phyloP scores from a whole-genome alignment of 2,329 filamentous ascomycete genomes.

The Neospermospora avenae region DNA sequence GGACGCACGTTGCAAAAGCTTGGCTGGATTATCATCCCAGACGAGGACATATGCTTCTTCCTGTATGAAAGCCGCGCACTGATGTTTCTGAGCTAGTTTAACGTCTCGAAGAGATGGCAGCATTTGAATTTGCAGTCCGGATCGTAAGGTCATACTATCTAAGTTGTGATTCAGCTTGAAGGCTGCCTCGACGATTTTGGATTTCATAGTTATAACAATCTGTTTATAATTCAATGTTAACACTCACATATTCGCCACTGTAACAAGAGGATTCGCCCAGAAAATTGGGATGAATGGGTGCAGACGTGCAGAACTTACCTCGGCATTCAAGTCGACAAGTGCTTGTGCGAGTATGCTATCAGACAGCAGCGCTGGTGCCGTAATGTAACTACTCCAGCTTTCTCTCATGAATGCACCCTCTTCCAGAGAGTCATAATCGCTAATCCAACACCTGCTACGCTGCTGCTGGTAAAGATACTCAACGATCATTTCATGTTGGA shows the following conservation, averaged over 20 bases:
- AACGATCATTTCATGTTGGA: constrained; percentile 16
- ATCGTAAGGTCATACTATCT: constrained; percentile 72
- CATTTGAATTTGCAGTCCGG: constrained; percentile 74
- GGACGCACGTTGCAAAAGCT: constrained; percentile 65
- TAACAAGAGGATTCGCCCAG: neutral
- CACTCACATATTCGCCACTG: constrained; percentile 11
- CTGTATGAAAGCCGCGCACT: constrained; percentile 76
- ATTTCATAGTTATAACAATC: constrained; percentile 79
- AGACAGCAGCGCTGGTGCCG: constrained; percentile 9
- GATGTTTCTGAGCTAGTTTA: constrained; percentile 68
- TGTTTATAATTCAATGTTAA: constrained; percentile 34
- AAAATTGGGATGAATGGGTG: neutral
- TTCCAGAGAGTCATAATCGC: constrained; percentile 1
- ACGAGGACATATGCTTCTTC: constrained; percentile 69
- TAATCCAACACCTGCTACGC: constrained; percentile 15
- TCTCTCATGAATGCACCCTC: constrained; percentile 14
- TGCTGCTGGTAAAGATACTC: constrained; percentile 16
- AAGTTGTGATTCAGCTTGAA: constrained; percentile 67
- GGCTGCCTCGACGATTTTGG: constrained; percentile 74
- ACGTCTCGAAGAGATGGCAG: constrained; percentile 69
- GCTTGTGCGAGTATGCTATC: constrained; percentile 9
- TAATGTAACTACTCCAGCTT: constrained; percentile 10
- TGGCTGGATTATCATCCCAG: constrained; percentile 77
- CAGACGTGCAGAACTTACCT: constrained; percentile 7
- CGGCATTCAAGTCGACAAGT: constrained; percentile 13